phyloP scores from a whole-genome alignment of 495 filamentous ascomycete genomes.

The Achaetomiella virescens region DNA sequence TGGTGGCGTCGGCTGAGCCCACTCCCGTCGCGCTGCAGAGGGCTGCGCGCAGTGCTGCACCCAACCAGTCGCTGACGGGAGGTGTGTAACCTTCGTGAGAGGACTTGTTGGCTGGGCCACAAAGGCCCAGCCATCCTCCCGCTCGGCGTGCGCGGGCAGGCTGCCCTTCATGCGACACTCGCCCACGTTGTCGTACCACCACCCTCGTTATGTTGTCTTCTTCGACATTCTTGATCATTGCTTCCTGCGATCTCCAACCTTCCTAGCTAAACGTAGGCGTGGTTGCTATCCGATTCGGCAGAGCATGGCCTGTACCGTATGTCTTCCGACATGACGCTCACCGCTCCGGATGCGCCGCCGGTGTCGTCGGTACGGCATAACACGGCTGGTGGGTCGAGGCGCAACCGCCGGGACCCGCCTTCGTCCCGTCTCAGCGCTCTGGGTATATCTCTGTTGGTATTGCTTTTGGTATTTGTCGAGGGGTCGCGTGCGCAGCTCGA shows the following conservation, averaged over 20 bases:
- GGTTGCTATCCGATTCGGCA: not conserved
- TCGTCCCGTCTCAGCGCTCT: not conserved
- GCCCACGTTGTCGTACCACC: not conserved
- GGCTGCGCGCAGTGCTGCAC: not conserved
- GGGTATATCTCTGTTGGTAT: not conserved
- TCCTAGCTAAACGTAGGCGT: not conserved
- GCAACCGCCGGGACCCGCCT: not conserved
- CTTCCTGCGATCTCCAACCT: not conserved
- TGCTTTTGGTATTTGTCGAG: not conserved
- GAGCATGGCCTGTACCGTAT: not conserved
- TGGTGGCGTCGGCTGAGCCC: not conserved
- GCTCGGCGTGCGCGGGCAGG: not conserved
- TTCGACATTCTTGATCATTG: not conserved
- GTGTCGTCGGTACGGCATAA: not conserved
- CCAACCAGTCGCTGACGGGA: not conserved
- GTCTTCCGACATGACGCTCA: conserved; percentile 1
- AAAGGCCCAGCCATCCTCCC: not conserved
- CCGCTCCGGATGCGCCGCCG: conserved; percentile 3
- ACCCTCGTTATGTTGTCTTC: not conserved
- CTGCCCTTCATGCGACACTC: not conserved
- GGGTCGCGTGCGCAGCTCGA: conserved; percentile 20
- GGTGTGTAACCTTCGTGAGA: not conserved
- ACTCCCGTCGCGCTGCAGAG: not conserved
- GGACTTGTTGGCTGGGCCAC: not conserved
- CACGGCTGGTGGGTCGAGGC: not conserved